phyloP scores from a whole-genome alignment of 2,329 filamentous ascomycete genomes.

The Colletotrichum cordylinicola region DNA sequence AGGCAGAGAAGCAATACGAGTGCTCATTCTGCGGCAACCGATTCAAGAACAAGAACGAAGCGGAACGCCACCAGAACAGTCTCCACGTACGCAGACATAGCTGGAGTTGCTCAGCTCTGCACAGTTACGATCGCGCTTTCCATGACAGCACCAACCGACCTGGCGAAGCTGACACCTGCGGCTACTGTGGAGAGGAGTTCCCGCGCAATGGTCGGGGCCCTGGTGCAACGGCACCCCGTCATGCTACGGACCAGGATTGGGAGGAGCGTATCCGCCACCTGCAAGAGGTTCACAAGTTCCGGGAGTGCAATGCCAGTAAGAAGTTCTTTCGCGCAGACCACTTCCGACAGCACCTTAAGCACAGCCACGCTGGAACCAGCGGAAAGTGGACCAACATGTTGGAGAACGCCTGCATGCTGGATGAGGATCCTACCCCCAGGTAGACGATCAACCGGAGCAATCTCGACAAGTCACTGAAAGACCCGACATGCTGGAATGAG shows the following conservation, averaged over 20 bases:
- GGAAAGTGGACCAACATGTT: conserved; percentile 99
- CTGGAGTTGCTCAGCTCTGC: conserved; percentile 93
- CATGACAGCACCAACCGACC: conserved; percentile 76
- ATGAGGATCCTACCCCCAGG: conserved; percentile 68
- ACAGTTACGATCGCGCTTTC: conserved; percentile 80
- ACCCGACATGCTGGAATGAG: background rate
- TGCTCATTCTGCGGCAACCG: conserved; percentile 92
- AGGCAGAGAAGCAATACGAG: conserved; percentile 95
- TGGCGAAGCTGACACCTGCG: conserved; percentile 80
- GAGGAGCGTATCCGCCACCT: conserved; percentile 85
- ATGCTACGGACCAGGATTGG: conserved; percentile 84
- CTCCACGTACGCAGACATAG: conserved; percentile 91
- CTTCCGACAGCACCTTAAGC: conserved; percentile 97
- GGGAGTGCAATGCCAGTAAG: conserved; percentile 97
- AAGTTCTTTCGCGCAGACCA: conserved; percentile 98
- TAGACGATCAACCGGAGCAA: conserved; percentile 24
- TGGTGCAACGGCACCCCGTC: conserved; percentile 42
- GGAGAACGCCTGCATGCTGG: conserved; percentile 95
- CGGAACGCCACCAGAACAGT: conserved; percentile 94
- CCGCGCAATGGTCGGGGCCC: conserved; percentile 51
- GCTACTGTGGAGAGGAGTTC: conserved; percentile 96
- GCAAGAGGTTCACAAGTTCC: conserved; percentile 92
- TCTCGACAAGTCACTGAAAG: background rate
- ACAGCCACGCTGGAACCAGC: conserved; percentile 93
- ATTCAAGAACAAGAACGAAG: conserved; percentile 99